Conservation (phyloP, 176 grass and related monocot genomes). For the Carex parvula region DNA sequence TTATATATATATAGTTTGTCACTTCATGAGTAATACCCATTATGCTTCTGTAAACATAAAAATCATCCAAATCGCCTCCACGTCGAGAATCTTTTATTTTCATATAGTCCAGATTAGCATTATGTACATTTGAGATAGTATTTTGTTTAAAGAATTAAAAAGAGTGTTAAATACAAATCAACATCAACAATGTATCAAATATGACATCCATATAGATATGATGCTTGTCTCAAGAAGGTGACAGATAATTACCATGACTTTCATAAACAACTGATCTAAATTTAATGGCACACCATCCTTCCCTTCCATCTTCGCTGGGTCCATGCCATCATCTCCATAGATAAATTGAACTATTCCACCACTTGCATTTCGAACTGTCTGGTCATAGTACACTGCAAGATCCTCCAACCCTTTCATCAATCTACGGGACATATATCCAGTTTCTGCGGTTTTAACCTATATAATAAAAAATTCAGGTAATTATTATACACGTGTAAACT, state of each 20-base stretch:
- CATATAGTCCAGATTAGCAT: neutral
- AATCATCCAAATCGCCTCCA: neutral
- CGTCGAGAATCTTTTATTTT: neutral
- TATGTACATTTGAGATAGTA: neutral
- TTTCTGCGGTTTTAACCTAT: slow-evolving; percentile 99
- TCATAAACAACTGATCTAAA: slow-evolving; percentile 94
- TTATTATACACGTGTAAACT: neutral
- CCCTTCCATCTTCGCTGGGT: slow-evolving; percentile 99
- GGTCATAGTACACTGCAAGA: slow-evolving; percentile 88
- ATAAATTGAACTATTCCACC: slow-evolving; percentile 87
- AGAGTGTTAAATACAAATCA: neutral
- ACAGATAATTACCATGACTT: slow-evolving; percentile 76
- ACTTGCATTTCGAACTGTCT: slow-evolving; percentile 86
- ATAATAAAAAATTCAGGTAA: slow-evolving; percentile 27
- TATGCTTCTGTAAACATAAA: neutral
- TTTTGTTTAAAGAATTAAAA: neutral
- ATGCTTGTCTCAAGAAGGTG: neutral
- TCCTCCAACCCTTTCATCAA: slow-evolving; percentile 98
- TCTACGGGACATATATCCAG: slow-evolving; percentile 96
- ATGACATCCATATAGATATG: neutral
- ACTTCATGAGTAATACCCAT: neutral
- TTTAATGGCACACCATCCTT: slow-evolving; percentile 81
- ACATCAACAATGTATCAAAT: neutral
- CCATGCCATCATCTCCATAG: slow-evolving; percentile 99
- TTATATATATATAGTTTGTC: neutral